A percentile compares a stretch with the other conserved stretches of the same genome.
phyloP scores from a whole-genome alignment of 805 yeast species.

The Grigorovia jiainica region DNA sequence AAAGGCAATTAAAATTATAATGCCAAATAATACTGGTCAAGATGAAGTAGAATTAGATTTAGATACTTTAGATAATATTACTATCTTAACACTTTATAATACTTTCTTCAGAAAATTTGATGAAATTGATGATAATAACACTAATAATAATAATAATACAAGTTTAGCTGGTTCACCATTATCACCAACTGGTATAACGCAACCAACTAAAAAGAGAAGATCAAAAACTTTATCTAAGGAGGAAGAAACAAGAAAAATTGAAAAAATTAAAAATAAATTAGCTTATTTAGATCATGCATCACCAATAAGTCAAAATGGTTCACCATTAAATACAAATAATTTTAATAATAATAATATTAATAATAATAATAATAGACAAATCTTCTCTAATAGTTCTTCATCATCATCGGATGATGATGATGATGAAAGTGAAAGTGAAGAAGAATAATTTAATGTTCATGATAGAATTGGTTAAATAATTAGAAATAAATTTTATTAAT shows the following conservation, averaged over 20 bases:
- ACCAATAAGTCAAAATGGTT: slow-evolving; percentile 33
- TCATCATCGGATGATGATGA: slow-evolving; percentile 38
- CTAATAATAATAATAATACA: slow-evolving; percentile 23
- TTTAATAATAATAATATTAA: not conserved
- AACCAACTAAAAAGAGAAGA: slow-evolving; percentile 32
- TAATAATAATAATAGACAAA: slow-evolving; percentile 2
- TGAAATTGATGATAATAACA: slow-evolving; percentile 17
- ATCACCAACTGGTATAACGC: slow-evolving; percentile 20
- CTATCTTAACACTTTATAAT: slow-evolving; percentile 74
- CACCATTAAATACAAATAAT: slow-evolving; percentile 28
- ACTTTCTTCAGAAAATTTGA: slow-evolving; percentile 54
- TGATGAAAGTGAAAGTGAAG: slow-evolving; percentile 61
- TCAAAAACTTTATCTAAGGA: slow-evolving; percentile 53
- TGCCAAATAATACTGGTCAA: slow-evolving; percentile 50
- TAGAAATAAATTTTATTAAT: too few species aligned
- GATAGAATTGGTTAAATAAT: too few species aligned
- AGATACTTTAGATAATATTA: slow-evolving; percentile 80
- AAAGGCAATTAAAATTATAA: slow-evolving; percentile 73
- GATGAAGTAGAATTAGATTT: slow-evolving; percentile 96
- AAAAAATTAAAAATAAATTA: slow-evolving; percentile 61
- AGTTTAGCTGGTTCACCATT: slow-evolving; percentile 13
- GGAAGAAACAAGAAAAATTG: slow-evolving; percentile 59
- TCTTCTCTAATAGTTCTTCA: slow-evolving; percentile 10
- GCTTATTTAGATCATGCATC: slow-evolving; percentile 57
- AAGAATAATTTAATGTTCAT: too few species aligned